Conservation (phyloP, 768 basidiomycete genomes). For the Suillus clintonianus region DNA sequence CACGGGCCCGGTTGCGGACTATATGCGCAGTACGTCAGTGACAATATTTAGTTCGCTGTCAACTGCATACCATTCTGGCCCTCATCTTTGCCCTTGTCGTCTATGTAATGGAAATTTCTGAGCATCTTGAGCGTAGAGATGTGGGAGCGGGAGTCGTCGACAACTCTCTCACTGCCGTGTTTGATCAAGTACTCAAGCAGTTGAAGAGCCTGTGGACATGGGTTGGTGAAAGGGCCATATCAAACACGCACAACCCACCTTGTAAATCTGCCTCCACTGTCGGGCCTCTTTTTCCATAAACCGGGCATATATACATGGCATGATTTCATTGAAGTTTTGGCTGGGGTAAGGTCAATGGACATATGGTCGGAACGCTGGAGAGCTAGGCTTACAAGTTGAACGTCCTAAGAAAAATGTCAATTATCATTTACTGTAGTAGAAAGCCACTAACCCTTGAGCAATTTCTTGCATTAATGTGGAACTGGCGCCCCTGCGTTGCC, state of each 20-base stretch:
- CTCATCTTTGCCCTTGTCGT: slow-evolving; percentile 98
- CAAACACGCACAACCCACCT: slow-evolving; percentile 48
- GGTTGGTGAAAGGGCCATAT: not conserved
- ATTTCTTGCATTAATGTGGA: slow-evolving; percentile 99
- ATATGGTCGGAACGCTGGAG: not conserved
- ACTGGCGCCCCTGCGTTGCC: slow-evolving; percentile 83
- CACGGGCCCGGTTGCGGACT: slow-evolving; percentile 95
- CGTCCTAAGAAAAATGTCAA: slow-evolving; percentile 59
- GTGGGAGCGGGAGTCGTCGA: slow-evolving; percentile 95
- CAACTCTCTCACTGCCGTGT: slow-evolving; percentile 95
- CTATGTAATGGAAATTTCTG: slow-evolving; percentile 96
- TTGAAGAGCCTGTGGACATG: slow-evolving; percentile 69
- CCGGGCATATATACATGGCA: slow-evolving; percentile 93
- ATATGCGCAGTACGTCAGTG: slow-evolving; percentile 7
- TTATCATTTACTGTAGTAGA: not conserved
- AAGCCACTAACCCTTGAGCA: slow-evolving; percentile 79
- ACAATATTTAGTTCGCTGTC: not conserved
- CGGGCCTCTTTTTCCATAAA: slow-evolving; percentile 99
- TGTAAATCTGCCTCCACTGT: slow-evolving; percentile 99
- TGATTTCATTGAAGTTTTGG: slow-evolving; percentile 98
- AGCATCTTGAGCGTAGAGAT: slow-evolving; percentile 97
- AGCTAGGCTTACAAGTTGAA: slow-evolving; percentile 84
- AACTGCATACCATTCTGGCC: slow-evolving; percentile 83
- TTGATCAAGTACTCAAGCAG: slow-evolving; percentile 95
- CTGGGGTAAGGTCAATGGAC: slow-evolving; percentile 39